Base-by-base conservation (phyloP, 148 eudicot species). In the Pouteria glomerata region DNA sequence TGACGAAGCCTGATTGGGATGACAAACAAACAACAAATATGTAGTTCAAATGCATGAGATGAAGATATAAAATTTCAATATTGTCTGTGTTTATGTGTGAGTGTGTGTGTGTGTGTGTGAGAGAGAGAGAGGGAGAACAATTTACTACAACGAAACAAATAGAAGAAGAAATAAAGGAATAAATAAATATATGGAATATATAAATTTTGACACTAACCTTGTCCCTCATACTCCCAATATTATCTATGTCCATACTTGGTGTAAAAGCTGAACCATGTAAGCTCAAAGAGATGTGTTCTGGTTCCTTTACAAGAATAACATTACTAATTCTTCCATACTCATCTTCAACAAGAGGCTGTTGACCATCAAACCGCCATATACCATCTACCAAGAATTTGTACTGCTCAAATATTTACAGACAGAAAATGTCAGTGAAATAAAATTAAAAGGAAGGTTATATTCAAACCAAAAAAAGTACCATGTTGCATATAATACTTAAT, bases 301-400 rank as follows among this genome's bases (percentile, higher is more conserved):
- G 39, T 31, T 65, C 76, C 6, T 14, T 30, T 16, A 83, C 83
- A 19, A 69, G 55, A 67, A 77, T 55, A 27, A 55, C 8, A 53
- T 82, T 78, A 73, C 53, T 77, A 8, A 73, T 39, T 31, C 55
- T 50, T 70, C 81, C 86, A 77, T 52, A 71, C 21, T 70, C 73
- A 68, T 79, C 86, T 39, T 12, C 59, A 66, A 4, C 47, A 70
- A 48, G 67, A 19, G 41, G 30, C 51, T 57, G 82, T 48, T 68
- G 74, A 41, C 59, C 55, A 68, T 79, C 74, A 10, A 73, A 56
- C 52, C 65, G 74, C 83, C 86, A 79, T 4, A 63, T 50, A 50
- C 75, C 82, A 56, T 83, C 86, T 55, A 83, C 86, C 76, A 76
- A 73, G 81, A 76, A 83, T 71, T 79, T 83, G 74, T 58, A 83